Conservation (phyloP, 2,329 filamentous ascomycete species). For the Didymella pomorum region DNA sequence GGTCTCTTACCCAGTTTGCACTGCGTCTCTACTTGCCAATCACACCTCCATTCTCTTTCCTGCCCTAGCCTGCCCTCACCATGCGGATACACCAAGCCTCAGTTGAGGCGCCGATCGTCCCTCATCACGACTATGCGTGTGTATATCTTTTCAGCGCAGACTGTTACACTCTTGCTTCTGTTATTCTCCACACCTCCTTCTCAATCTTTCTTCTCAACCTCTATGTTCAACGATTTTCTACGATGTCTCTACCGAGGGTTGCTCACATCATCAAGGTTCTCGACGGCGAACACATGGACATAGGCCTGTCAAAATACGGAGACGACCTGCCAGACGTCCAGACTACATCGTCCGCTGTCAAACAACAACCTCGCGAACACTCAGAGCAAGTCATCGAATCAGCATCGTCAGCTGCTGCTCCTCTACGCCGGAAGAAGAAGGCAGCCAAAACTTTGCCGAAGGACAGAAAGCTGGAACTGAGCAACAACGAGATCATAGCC, state of each 20-base stretch:
- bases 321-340: constrained; percentile 46
- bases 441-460: constrained; percentile 53
- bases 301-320: constrained; percentile 45
- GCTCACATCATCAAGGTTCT: constrained; percentile 34
- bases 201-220: background rate
- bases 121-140: background rate
- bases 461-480: constrained; percentile 62
- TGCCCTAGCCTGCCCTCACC: background rate
- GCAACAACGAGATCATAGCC: constrained; percentile 63
- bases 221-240: too few species aligned
- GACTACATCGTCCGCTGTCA: constrained; percentile 30
- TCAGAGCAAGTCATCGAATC: constrained; percentile 41
- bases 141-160: background rate
- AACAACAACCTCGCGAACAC: constrained; percentile 22
- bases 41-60: background rate
- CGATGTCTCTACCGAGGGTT: constrained; percentile 4
- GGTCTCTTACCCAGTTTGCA: constrained; percentile 1
- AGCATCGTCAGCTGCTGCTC: constrained; percentile 51
- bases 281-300: constrained; percentile 35
- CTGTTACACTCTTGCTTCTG: background rate
- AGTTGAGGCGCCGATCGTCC: background rate
- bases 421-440: constrained; percentile 50
- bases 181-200: background rate
- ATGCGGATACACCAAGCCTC: constrained; percentile 16
- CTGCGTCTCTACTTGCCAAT: background rate